Evolutionary conservation across 2,329 filamentous ascomycete genomes (phyloP).

Genomic region (Thermothelomyces thermophilus): DNA sequence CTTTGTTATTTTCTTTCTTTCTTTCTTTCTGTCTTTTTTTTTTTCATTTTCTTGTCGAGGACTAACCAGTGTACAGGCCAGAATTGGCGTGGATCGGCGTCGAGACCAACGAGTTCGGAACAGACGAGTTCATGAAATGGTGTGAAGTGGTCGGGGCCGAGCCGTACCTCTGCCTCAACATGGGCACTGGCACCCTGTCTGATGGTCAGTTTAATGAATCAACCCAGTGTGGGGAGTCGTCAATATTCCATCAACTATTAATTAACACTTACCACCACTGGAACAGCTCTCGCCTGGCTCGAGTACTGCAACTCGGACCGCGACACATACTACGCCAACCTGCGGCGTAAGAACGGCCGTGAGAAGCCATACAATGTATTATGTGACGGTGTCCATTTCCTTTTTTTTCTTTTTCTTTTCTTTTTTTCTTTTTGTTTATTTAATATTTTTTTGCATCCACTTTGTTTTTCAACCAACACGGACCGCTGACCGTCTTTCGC

Average conservation of each 20-base stretch:
- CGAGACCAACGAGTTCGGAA: constrained; percentile 75
- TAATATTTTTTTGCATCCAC: too few species aligned
- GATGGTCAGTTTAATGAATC: constrained; percentile 31
- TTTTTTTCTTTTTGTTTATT: too few species aligned
- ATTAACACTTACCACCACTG: not conserved
- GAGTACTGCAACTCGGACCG: constrained; percentile 79
- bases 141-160: constrained; percentile 65
- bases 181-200: constrained; percentile 62
- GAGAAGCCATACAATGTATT: constrained; percentile 62
- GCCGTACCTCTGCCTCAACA: constrained; percentile 74
- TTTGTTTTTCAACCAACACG: too few species aligned
- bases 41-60: not conserved
- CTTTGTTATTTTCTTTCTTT: too few species aligned
- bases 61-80: constrained; percentile 38
- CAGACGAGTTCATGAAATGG: constrained; percentile 82
- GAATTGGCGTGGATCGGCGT: constrained; percentile 75
- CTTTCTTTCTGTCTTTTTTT: not conserved
- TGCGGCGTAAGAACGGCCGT: constrained; percentile 67
- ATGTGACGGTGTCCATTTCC: too few species aligned
- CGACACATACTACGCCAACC: constrained; percentile 75
- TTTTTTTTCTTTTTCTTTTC: too few species aligned
- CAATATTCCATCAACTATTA: too few species aligned
- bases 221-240: too few species aligned
- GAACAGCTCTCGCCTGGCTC: constrained; percentile 58
- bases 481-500: too few species aligned